phyloP scores from a whole-genome alignment of 2,329 filamentous ascomycete species.

The Scedosporium dehoogii region DNA sequence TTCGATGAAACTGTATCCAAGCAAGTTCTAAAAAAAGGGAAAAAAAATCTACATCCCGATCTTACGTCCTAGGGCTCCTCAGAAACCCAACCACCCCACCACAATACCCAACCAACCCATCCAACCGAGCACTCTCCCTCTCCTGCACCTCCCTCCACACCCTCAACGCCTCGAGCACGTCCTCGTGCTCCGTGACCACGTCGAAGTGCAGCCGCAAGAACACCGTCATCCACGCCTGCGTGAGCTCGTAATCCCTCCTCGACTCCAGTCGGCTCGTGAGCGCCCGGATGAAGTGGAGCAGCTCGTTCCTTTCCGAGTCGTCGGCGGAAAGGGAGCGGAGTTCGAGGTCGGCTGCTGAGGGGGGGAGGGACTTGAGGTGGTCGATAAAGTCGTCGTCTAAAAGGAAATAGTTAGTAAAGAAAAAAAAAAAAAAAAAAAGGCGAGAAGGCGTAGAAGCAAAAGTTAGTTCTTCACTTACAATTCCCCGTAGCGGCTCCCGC shows the following conservation, averaged over 20 bases:
- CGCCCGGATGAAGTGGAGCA: conserved; percentile 71
- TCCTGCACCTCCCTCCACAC: conserved; percentile 67
- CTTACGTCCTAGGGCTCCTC: conserved; percentile 47
- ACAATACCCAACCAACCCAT: conserved; percentile 75
- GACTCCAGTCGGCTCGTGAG: conserved; percentile 60
- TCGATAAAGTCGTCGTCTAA: conserved; percentile 58
- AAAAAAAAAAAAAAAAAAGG: not conserved
- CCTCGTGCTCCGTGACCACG: conserved; percentile 37
- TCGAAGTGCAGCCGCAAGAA: conserved; percentile 73
- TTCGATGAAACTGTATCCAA: too few relatives aligned
- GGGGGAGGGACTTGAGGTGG: conserved; percentile 70
- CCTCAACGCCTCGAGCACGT: conserved; percentile 47
- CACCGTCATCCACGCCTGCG: conserved; percentile 95
- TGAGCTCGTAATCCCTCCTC: conserved; percentile 80
- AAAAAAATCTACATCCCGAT: not conserved
- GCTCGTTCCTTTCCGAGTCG: conserved; percentile 51
- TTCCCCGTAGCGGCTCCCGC: conserved; percentile 43
- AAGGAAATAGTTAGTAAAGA: conserved; percentile 11
- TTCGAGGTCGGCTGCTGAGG: conserved; percentile 80
- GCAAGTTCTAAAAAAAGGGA: too few relatives aligned
- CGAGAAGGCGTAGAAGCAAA: not conserved
- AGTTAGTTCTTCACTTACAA: conserved; percentile 37
- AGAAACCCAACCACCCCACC: conserved; percentile 78
- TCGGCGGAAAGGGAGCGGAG: conserved; percentile 64
- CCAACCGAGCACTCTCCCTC: conserved; percentile 59